Conservation (phyloP, 140 eudicot species). For the Flaveria floridana region DNA sequence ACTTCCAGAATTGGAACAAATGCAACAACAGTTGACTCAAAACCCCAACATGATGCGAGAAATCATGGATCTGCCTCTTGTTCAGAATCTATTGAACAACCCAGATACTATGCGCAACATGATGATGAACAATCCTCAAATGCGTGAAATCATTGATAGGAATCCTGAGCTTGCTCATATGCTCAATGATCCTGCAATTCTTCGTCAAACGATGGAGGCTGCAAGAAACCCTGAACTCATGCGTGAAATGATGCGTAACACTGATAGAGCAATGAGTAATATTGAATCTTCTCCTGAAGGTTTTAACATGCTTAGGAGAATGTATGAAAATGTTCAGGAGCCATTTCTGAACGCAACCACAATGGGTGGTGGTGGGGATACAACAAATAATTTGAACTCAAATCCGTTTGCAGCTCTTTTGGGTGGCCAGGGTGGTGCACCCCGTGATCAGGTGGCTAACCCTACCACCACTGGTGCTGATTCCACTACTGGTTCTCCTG, state of each 20-base stretch:
- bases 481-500: constrained; percentile 44
- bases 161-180: constrained; percentile 73
- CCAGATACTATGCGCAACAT: constrained; percentile 64
- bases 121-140: constrained; percentile 65
- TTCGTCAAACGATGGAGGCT: constrained; percentile 72
- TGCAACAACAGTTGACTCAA: constrained; percentile 56
- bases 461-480: constrained; percentile 59
- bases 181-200: constrained; percentile 68
- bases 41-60: constrained; percentile 66
- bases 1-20: constrained; percentile 66
- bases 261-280: constrained; percentile 82
- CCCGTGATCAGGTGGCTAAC: constrained; percentile 45
- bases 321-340: constrained; percentile 86
- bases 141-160: constrained; percentile 72
- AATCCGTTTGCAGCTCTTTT: constrained; percentile 78
- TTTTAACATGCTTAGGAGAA: constrained; percentile 83
- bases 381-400: constrained; percentile 48
- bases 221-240: constrained; percentile 87
- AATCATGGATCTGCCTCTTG: constrained; percentile 61
- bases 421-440: constrained; percentile 51
- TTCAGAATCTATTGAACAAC: constrained; percentile 65
- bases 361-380: constrained; percentile 44
- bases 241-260: constrained; percentile 96
- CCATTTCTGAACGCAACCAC: constrained; percentile 73
- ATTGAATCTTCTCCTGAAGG: constrained; percentile 89